phyloP scores from a whole-genome alignment of 805 yeast genomes.

The Yarrowia porcina region DNA sequence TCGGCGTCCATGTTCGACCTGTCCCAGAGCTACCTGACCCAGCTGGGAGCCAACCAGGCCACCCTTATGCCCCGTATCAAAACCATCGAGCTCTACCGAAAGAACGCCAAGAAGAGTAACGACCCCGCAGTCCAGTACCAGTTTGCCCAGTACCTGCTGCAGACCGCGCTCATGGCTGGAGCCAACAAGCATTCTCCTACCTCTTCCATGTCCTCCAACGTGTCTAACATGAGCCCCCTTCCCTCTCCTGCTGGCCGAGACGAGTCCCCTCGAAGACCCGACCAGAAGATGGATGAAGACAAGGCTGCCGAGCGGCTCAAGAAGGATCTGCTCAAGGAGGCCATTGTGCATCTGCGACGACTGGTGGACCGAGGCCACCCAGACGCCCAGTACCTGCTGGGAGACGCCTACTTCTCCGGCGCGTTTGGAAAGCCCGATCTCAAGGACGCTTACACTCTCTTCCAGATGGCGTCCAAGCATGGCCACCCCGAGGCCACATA shows the following conservation, averaged over 20 bases:
- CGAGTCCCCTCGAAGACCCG: slow-evolving; percentile 1
- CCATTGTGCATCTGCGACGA: slow-evolving; percentile 62
- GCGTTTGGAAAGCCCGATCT: slow-evolving; percentile 77
- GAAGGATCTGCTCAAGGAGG: slow-evolving; percentile 69
- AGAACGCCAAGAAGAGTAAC: slow-evolving; percentile 77
- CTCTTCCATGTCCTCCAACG: slow-evolving; percentile 6
- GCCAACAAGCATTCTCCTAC: slow-evolving; percentile 26
- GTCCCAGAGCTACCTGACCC: slow-evolving; percentile 33
- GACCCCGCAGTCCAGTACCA: slow-evolving; percentile 87
- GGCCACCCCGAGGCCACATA: slow-evolving; percentile 90
- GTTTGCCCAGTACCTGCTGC: slow-evolving; percentile 86
- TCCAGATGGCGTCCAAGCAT: slow-evolving; percentile 88
- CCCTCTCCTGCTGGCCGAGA: slow-evolving; percentile 11
- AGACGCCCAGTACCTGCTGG: slow-evolving; percentile 89
- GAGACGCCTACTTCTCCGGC: slow-evolving; percentile 85
- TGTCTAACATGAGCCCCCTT: slow-evolving; percentile 1
- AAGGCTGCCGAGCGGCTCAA: slow-evolving; percentile 39
- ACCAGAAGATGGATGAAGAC: background rate
- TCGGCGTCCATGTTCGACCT: slow-evolving; percentile 34
- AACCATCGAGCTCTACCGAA: slow-evolving; percentile 81
- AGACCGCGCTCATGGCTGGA: slow-evolving; percentile 59
- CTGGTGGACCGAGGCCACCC: slow-evolving; percentile 75
- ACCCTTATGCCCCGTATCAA: slow-evolving; percentile 66
- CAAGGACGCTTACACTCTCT: slow-evolving; percentile 69
- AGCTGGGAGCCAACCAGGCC: slow-evolving; percentile 31